Evolutionary conservation across 1,139 yeast species (phyloP), one percentile per base, ranked within the genome.

Genomic region (Sporopachydermia cereana): DNA sequence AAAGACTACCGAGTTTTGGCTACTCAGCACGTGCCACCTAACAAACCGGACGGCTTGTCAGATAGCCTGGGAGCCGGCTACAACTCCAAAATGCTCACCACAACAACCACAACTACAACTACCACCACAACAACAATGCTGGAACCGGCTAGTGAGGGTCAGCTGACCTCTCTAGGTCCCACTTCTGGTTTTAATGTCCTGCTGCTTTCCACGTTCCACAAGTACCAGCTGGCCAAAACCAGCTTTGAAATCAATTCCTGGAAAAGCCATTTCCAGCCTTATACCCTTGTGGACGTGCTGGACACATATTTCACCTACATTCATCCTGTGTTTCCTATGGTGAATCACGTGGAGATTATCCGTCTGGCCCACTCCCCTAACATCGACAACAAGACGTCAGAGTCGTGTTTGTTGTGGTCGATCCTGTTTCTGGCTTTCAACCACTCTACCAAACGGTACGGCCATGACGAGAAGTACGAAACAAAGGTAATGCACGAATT

Each of bases 271-370:
- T 46, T 50, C n/a, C 41, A 46, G 7, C 50, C 52, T 4, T 49
- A 43, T 29, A 39, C 48, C 23, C 42, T 46, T 18, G 48, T 45
- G 44, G 51, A 50, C 24, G 43, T 50, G 24, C 41, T 50, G 27
- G 53, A 50, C 16, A 36, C 48, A 4, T 50, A 49, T 43, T 50
- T 50, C 41, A 47, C 53, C 9, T 50, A 45, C 34, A 45, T 45
- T n/a, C 53, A 50, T 24, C 42, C 50, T 12, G 24, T 49, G n/a
- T 44, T 50, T 16, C 53, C 53, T 12, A 49, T 50, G 53, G 51
- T 50, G 16, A 46, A 50, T 29, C 47, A 48, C 22, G 25, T 39
- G 3, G 44, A 41, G n/a, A 41, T 50, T 36, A 45, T 50, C n/a
- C 46, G 45, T 29, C 42, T 49, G 2, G 41, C 49, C 43, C 47